Conservation (phyloP, 2,329 filamentous ascomycete species). For the Paraphoma sp. region DNA sequence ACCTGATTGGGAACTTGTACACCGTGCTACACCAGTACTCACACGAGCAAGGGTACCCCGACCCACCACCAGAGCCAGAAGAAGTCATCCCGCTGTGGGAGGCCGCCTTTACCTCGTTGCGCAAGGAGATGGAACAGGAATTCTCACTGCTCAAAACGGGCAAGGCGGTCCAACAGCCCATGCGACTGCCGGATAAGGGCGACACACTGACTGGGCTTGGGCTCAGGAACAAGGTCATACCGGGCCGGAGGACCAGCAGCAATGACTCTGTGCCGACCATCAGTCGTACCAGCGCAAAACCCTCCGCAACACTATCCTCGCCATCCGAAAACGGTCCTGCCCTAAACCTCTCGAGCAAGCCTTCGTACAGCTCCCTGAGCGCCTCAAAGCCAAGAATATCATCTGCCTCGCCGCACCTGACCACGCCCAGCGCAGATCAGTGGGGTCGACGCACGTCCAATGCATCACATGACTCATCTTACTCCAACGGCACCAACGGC, state of each 20-base stretch:
- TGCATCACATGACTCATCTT: constrained; percentile 39
- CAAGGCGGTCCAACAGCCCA: constrained; percentile 67
- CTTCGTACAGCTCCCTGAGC: constrained; percentile 42
- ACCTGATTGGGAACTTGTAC: constrained; percentile 78
- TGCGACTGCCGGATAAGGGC: constrained; percentile 56
- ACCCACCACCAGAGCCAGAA: constrained; percentile 74
- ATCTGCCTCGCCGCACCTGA: constrained; percentile 42
- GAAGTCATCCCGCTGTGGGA: constrained; percentile 74
- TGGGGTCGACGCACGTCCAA: constrained; percentile 41
- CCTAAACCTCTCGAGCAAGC: constrained; percentile 41
- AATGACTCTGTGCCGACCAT: constrained; percentile 45
- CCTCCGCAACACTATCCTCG: constrained; percentile 31
- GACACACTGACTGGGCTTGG: constrained; percentile 56
- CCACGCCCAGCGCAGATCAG: constrained; percentile 36
- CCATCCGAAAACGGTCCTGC: constrained; percentile 34
- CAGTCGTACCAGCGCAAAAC: constrained; percentile 36
- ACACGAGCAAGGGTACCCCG: constrained; percentile 71
- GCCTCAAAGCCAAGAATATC: constrained; percentile 41
- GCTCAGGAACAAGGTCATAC: constrained; percentile 52
- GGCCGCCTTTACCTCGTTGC: constrained; percentile 66
- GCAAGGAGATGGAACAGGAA: constrained; percentile 68
- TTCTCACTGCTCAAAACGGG: constrained; percentile 70
- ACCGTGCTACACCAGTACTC: constrained; percentile 78
- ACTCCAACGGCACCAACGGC: constrained; percentile 36
- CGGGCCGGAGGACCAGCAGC: constrained; percentile 35